A percentile compares a stretch with the other conserved stretches of the same genome.
Conservation (phyloP, 2,329 filamentous ascomycete genomes). For the Pseudogymnoascus destructans region DNA sequence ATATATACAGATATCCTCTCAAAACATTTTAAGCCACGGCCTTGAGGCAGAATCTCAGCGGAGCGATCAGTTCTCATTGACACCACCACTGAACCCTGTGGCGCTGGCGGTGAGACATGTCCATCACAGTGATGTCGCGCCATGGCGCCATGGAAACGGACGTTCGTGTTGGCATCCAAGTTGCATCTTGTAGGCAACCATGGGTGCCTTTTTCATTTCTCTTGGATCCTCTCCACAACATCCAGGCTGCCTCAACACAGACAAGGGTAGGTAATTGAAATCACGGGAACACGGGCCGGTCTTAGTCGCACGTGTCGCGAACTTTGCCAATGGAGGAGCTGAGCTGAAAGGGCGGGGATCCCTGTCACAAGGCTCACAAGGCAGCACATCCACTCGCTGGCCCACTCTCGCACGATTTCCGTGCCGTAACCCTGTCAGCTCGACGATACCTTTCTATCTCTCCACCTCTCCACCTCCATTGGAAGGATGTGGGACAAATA, state of each 20-base stretch:
- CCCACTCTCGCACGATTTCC: conserved; percentile 1
- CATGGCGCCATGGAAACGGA: background rate
- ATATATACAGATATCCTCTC: conserved; percentile 4
- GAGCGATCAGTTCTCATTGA: background rate
- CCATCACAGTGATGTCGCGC: background rate
- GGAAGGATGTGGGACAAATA: background rate
- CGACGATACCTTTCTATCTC: background rate
- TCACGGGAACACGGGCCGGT: background rate
- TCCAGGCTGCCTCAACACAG: background rate
- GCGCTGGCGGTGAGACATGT: background rate
- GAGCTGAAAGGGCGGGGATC: background rate
- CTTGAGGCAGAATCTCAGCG: background rate
- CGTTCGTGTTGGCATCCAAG: background rate
- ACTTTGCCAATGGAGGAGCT: background rate
- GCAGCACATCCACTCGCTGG: conserved; percentile 3
- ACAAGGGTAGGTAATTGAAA: background rate
- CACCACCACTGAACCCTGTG: conserved; percentile 5
- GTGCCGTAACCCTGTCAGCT: background rate
- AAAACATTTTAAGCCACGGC: background rate
- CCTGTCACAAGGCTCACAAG: background rate
- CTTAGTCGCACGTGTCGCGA: background rate
- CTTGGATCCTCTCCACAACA: background rate
- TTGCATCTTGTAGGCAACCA: background rate
- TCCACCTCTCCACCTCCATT: background rate
- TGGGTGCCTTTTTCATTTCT: background rate